phyloP scores from a whole-genome alignment of 345 rosid species.

The Erodium maritimum region DNA sequence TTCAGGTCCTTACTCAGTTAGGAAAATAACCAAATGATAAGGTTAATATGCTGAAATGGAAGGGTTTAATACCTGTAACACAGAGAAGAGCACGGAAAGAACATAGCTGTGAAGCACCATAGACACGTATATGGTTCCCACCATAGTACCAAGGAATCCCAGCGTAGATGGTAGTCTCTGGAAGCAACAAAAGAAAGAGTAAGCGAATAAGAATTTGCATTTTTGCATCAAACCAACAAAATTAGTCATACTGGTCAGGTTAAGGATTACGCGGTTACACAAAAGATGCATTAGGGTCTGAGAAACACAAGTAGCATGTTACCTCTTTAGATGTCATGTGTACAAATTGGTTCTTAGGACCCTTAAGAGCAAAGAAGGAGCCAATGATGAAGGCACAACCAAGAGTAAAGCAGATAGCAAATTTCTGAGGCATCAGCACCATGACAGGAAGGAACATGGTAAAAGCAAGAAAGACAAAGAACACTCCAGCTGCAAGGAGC shows the following conservation, averaged over 20 bases:
- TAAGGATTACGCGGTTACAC: not conserved
- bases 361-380: slow-evolving; percentile 84
- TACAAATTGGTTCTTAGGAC: slow-evolving; percentile 60
- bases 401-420: slow-evolving; percentile 79
- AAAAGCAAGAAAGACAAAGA: slow-evolving; percentile 74
- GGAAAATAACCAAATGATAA: not conserved
- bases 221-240: not conserved
- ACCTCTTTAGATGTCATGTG: slow-evolving; percentile 95
- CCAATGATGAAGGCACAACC: slow-evolving; percentile 81
- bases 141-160: slow-evolving; percentile 79
- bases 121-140: slow-evolving; percentile 78
- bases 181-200: slow-evolving; percentile 8
- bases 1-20: not conserved
- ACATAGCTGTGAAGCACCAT: slow-evolving; percentile 91
- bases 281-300: not conserved
- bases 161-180: slow-evolving; percentile 89
- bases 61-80: slow-evolving; percentile 53
- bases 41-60: not conserved
- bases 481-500: slow-evolving; percentile 68
- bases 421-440: slow-evolving; percentile 92
- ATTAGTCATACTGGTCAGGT: slow-evolving; percentile 6
- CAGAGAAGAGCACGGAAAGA: slow-evolving; percentile 82
- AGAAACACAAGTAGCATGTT: not conserved
- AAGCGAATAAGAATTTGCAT: slow-evolving; percentile 1
- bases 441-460: slow-evolving; percentile 93